These are phyloP conservation scores for Spathaspora sp. DNA, from an alignment of 805 yeast species.

Conservation along the genomic window DNA sequence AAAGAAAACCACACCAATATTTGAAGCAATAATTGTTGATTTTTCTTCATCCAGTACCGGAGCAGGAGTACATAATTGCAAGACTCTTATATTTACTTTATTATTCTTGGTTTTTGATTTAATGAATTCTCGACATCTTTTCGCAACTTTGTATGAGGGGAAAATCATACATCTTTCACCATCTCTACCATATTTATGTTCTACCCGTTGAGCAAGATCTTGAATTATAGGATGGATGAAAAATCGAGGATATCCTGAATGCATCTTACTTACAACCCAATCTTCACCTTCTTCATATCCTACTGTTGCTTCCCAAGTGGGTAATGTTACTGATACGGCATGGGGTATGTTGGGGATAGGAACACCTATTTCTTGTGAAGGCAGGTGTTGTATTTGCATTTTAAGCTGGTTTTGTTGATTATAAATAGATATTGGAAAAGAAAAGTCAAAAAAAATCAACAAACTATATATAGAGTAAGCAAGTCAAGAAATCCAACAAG, in stretches of 20 bases:
- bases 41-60: conserved; percentile 60
- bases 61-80: conserved; percentile 69
- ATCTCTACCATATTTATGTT: conserved; percentile 71
- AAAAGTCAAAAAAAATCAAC: not conserved
- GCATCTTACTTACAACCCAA: conserved; percentile 74
- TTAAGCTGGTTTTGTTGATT: not conserved
- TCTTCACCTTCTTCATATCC: conserved; percentile 90
- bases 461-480: not conserved
- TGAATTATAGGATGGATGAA: conserved; percentile 65
- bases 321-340: conserved; percentile 92
- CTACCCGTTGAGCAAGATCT: conserved; percentile 50
- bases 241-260: conserved; percentile 86
- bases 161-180: conserved; percentile 74
- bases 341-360: conserved; percentile 90
- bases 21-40: conserved; percentile 58
- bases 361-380: conserved; percentile 60
- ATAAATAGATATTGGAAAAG: not conserved
- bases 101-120: conserved; percentile 35
- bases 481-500: no score
- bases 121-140: conserved; percentile 80
- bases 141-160: conserved; percentile 75
- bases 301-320: conserved; percentile 91
- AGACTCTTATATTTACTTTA: conserved; percentile 46
- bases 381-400: conserved; percentile 10
- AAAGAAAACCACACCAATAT: conserved; percentile 77